Conservation (phyloP, 2,329 filamentous ascomycete species). For the Purpureocillium takamizusanense region DNA sequence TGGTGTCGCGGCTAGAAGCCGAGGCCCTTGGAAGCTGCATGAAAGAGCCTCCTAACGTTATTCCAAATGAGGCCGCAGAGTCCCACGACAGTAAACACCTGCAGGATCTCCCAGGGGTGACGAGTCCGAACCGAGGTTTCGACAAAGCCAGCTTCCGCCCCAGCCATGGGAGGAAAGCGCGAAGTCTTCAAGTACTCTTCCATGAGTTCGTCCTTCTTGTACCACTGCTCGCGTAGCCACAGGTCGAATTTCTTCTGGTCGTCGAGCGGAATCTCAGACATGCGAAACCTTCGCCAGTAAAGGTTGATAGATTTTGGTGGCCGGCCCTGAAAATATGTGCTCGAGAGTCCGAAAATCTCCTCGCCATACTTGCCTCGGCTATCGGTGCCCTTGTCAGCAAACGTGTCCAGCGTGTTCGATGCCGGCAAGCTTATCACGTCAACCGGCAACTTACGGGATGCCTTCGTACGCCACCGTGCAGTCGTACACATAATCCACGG, state of each 20-base stretch:
- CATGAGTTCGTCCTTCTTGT: slow-evolving; percentile 83
- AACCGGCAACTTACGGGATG: slow-evolving; percentile 58
- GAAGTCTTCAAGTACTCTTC: slow-evolving; percentile 73
- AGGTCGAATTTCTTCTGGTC: slow-evolving; percentile 65
- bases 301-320: slow-evolving; percentile 94
- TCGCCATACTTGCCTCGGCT: slow-evolving; percentile 81
- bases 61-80: slow-evolving; percentile 32
- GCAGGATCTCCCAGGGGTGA: slow-evolving; percentile 44
- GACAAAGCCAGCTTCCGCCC: slow-evolving; percentile 36
- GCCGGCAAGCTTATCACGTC: not conserved
- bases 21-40: slow-evolving; percentile 10
- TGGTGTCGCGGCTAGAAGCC: slow-evolving; percentile 5
- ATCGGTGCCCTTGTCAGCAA: slow-evolving; percentile 5
- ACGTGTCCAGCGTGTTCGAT: not conserved
- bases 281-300: slow-evolving; percentile 81
- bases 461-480: slow-evolving; percentile 96
- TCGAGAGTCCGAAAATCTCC: slow-evolving; percentile 76
- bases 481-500: slow-evolving; percentile 79
- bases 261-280: slow-evolving; percentile 73
- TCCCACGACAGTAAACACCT: slow-evolving; percentile 43
- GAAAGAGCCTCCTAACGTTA: slow-evolving; percentile 22
- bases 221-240: slow-evolving; percentile 83
- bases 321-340: slow-evolving; percentile 81
- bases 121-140: slow-evolving; percentile 50
- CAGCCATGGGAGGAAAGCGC: slow-evolving; percentile 65